Base-by-base conservation (phyloP, 345 rosid genomes). In the Linum lewisii region DNA sequence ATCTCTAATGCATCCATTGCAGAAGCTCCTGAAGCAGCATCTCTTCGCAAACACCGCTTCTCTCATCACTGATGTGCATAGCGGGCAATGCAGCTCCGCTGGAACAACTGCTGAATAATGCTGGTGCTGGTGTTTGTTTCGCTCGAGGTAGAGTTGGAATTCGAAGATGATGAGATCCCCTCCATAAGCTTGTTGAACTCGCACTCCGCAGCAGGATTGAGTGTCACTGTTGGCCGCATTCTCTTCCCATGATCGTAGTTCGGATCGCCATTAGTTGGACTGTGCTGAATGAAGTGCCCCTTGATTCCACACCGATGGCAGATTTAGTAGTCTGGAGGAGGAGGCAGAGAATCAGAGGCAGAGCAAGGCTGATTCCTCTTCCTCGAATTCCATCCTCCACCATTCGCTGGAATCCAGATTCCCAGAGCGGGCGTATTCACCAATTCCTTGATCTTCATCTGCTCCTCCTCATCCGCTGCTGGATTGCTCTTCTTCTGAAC, bases 191-290 rank as follows among this genome's bases (percentile, higher is more conserved):
- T 24, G 34, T 22, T 6, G 15, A 24, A 55, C 7, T 23, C 58
- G 6, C 16, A 13, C 58, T 22, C 34, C 2, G 23, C 24, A 7
- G 24, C 54, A 14, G 21, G 18, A 51, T 18, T n/a, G 24, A 18
- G 52, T 4, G 52, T 11, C 21, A n/a, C 8, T 9, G 21, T 16
- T 14, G 38, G 2, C 34, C 22, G 16, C 42, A 6, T 6, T 21
- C 44, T 57, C 34, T 29, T 57, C 21, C 29, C 15, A 15, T 5
- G 45, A 29, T 57, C 60, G 20, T 8, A 57, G 1, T 18, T 29
- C 38, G 38, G 60, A 57, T 57, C 60, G 11, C 60, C 60, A 19
- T 57, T 57, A 4, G 60, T 57, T 7, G 60, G 60, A 26, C 60
- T 26, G 7, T 57, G 21, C 44, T 57, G 44, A 26, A 57, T 57